Evolutionary conservation across 345 rosid genomes (phyloP), one percentile per base, ranked within the genome.

Genomic region (Moricandia moricandioides): DNA sequence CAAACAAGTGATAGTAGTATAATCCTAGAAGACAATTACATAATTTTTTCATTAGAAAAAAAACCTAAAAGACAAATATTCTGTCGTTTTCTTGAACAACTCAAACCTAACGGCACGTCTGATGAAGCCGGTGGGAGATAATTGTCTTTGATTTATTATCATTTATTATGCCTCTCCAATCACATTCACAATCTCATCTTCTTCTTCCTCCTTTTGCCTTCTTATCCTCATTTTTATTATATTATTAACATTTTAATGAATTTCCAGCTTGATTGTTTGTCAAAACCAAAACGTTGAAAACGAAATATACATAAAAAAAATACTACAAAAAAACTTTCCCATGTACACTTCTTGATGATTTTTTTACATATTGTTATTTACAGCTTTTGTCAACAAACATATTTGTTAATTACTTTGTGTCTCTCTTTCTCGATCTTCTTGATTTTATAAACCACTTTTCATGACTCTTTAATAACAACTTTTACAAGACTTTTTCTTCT

Each of bases 231-330:
- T 77, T 77, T 52, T 57, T 16, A 51, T 8, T 54, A 54, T 57
- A 31, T 17, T 4, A 14, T 26, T 10, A 18, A 35, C 58, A 56
- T 57, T n/a, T 37, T 30, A 3, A 9, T 60, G 17, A 66, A 29
- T 49, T 60, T 70, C 62, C 62, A 62, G 65, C 85, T 80, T 70
- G 16, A 67, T 21, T 77, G 75, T 18, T 69, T 69, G 83, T 85
- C 83, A 69, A 40, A 68, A 52, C 67, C 69, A 5, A 55, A 65
- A 67, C 68, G 65, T 80, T 79, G 45, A 78, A 66, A 71, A 77
- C 54, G 80, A 70, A 17, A 59, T 17, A 2, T 71, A 21, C 66
- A 72, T 30, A 55, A 67, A 10, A 55, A 59, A 10, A 18, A 14
- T 45, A 7, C 18, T n/a, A n/a, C n/a, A n/a, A 16, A 26, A 47